Evolutionary conservation across 306 rosid genomes (phyloP).

Genomic region (Ceratonia siliqua): DNA sequence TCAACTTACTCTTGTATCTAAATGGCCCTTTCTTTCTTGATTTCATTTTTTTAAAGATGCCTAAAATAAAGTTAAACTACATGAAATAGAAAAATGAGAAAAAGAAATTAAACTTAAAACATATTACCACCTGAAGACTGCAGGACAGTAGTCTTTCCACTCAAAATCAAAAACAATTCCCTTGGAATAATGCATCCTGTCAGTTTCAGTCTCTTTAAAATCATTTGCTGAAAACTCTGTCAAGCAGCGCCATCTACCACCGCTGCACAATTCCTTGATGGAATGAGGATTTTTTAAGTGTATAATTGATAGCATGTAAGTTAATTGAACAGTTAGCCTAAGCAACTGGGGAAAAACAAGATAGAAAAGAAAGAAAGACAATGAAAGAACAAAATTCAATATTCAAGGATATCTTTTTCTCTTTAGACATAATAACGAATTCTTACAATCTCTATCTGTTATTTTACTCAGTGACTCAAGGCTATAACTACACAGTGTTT

Average conservation of each 20-base stretch:
- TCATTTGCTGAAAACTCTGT: constrained; percentile 35
- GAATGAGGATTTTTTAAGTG: constrained; percentile 18
- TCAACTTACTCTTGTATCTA: not conserved
- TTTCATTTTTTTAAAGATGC: not conserved
- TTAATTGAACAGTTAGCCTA: not conserved
- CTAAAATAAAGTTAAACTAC: not conserved
- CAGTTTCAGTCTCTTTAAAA: constrained; percentile 36
- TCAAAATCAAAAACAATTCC: constrained; percentile 31
- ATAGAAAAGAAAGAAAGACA: not conserved
- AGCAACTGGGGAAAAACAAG: not conserved
- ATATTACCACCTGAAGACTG: constrained; percentile 45
- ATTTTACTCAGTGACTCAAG: not conserved
- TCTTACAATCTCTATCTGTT: not conserved
- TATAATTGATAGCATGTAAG: not conserved
- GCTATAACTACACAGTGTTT: not conserved
- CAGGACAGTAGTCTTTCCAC: constrained; percentile 50
- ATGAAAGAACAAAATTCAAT: not conserved
- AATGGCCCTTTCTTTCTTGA: not conserved
- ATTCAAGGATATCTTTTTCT: not conserved
- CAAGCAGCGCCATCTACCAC: constrained; percentile 37
- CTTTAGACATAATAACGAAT: not conserved
- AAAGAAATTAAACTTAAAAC: not conserved
- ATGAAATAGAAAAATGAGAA: not conserved
- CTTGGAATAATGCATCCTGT: constrained; percentile 28
- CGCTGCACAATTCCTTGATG: constrained; percentile 11